phyloP scores from a whole-genome alignment of 805 yeast species.

The Suhomyces pyralidae region DNA sequence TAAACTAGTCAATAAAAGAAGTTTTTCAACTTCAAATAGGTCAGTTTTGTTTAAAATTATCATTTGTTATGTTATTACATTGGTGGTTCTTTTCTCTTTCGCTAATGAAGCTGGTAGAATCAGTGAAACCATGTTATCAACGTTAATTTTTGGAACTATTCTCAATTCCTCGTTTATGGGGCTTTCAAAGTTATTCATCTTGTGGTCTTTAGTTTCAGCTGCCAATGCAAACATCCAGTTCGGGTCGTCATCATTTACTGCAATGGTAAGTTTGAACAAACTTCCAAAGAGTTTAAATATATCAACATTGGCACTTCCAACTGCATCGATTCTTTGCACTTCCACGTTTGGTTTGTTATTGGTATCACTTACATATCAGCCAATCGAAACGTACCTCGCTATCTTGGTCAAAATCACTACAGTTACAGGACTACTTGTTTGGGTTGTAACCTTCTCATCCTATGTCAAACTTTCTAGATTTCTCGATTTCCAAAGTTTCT shows the following conservation, averaged over 20 bases:
- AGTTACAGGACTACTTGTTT: constrained; percentile 26
- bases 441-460: constrained; percentile 20
- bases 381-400: constrained; percentile 15
- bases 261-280: constrained; percentile 12
- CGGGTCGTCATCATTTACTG: constrained; percentile 19
- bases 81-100: not conserved
- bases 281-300: constrained; percentile 8
- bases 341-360: constrained; percentile 20
- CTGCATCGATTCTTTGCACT: constrained; percentile 16
- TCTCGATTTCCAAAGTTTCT: not conserved
- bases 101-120: not conserved
- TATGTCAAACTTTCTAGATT: constrained; percentile 14
- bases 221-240: constrained; percentile 21
- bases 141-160: constrained; percentile 15
- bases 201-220: constrained; percentile 22
- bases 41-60: not conserved
- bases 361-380: constrained; percentile 14
- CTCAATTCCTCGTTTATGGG: constrained; percentile 11
- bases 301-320: constrained; percentile 15
- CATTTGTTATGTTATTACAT: not conserved
- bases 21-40: not conserved
- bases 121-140: constrained; percentile 2
- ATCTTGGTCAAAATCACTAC: constrained; percentile 21
- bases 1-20: constrained; percentile 13
- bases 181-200: constrained; percentile 18